Evolutionary conservation across 306 rosid genomes (phyloP).

Genomic region (Psophocarpus tetragonolobus): DNA sequence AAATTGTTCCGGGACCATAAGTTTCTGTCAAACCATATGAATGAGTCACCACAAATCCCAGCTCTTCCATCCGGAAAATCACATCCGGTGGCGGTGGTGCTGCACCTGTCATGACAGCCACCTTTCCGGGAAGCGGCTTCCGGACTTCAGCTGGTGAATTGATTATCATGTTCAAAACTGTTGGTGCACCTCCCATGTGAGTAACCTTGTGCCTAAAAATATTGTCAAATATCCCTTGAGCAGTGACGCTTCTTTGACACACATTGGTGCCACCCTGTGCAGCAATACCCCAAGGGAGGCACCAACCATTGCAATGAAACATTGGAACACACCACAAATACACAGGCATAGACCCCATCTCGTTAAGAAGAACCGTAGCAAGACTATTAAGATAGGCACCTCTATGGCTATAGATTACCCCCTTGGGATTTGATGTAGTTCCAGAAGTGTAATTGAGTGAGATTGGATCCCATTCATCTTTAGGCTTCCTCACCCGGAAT

Average conservation of each 20-base stretch:
- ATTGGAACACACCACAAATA: conserved; percentile 88
- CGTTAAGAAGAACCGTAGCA: conserved; percentile 57
- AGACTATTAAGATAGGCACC: conserved; percentile 95
- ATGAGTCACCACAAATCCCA: conserved; percentile 67
- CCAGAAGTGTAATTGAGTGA: conserved; percentile 91
- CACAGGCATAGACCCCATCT: conserved; percentile 69
- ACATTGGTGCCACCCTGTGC: conserved; percentile 91
- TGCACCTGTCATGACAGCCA: conserved; percentile 68
- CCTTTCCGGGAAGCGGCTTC: conserved; percentile 62
- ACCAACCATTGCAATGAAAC: conserved; percentile 99
- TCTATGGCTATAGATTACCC: conserved; percentile 83
- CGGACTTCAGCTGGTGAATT: conserved; percentile 54
- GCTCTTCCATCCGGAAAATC: conserved; percentile 61
- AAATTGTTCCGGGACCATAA: conserved; percentile 73
- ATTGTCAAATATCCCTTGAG: conserved; percentile 56
- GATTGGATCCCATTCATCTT: conserved; percentile 76
- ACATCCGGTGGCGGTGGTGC: conserved; percentile 80
- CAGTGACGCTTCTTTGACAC: conserved; percentile 71
- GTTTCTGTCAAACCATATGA: conserved; percentile 90
- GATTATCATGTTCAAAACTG: conserved; percentile 66
- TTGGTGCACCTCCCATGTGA: conserved; percentile 81
- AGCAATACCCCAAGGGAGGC: conserved; percentile 85
- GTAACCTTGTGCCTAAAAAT: conserved; percentile 66
- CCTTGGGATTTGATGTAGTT: conserved; percentile 91
- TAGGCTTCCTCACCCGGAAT: conserved; percentile 62